Conservation (phyloP, 768 basidiomycete genomes). For the Pisolithus sp. region DNA sequence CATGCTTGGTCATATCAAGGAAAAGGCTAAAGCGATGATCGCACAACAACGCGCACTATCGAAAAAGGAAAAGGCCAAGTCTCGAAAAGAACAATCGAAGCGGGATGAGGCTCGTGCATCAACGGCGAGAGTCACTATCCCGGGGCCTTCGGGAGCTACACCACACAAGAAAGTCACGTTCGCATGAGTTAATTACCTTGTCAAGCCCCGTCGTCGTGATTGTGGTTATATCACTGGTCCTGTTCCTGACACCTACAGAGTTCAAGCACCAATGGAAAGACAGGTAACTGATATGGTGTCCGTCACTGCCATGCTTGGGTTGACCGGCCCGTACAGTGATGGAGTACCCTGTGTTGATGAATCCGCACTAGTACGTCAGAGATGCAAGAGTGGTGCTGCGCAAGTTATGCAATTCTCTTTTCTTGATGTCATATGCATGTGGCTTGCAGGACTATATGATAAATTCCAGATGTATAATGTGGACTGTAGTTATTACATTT, state of each 20-base stretch:
- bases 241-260: background rate
- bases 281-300: too few relatives aligned
- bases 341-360: too few relatives aligned
- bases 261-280: too few relatives aligned
- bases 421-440: too few relatives aligned
- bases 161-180: slow-evolving; percentile 32
- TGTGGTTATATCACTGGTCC: background rate
- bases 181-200: slow-evolving; percentile 16
- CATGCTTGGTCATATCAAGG: slow-evolving; percentile 21
- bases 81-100: slow-evolving; percentile 19
- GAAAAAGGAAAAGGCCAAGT: slow-evolving; percentile 35
- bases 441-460: too few relatives aligned
- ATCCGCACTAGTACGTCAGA: too few relatives aligned
- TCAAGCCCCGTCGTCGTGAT: slow-evolving; percentile 13
- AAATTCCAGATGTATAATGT: too few relatives aligned
- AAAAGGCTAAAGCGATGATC: slow-evolving; percentile 37
- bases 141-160: slow-evolving; percentile 1
- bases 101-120: slow-evolving; percentile 9
- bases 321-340: too few relatives aligned
- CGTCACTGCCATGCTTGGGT: too few relatives aligned
- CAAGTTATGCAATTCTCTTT: too few relatives aligned
- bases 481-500: too few relatives aligned
- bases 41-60: slow-evolving; percentile 29
- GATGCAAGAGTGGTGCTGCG: too few relatives aligned
- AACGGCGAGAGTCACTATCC: slow-evolving; percentile 6